Percentiles rank a stretch among this genome's conserved stretches.
Evolutionary conservation across 2,329 filamentous ascomycete genomes (phyloP).

Genomic region (Venturia asperata): DNA sequence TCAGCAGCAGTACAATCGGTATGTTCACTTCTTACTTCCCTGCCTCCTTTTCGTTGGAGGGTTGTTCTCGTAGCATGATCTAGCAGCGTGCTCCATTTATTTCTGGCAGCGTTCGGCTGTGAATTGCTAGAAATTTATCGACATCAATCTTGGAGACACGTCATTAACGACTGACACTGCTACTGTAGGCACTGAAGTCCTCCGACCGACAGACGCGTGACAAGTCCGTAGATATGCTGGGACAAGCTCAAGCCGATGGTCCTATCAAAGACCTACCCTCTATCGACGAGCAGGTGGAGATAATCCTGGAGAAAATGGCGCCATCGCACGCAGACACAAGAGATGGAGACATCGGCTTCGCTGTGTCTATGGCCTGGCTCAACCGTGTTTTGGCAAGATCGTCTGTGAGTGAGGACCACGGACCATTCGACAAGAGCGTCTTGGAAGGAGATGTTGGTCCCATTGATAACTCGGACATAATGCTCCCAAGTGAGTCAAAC

Average conservation of each 20-base stretch:
- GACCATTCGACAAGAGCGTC: slow-evolving; percentile 52
- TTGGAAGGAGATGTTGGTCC: slow-evolving; percentile 63
- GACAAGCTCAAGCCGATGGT: neutral
- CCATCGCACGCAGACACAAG: slow-evolving; percentile 43
- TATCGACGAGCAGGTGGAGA: slow-evolving; percentile 65
- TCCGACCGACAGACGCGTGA: slow-evolving; percentile 12
- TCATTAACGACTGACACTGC: neutral
- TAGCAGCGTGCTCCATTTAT: neutral
- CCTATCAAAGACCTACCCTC: slow-evolving; percentile 28
- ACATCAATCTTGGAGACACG: neutral
- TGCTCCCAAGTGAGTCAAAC: slow-evolving; percentile 33
- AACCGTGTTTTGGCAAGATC: slow-evolving; percentile 61
- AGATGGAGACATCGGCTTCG: slow-evolving; percentile 67
- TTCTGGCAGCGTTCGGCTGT: neutral
- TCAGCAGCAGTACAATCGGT: neutral
- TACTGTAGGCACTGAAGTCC: neutral
- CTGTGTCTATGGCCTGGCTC: slow-evolving; percentile 77
- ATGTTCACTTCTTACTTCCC: neutral
- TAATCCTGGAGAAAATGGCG: slow-evolving; percentile 55
- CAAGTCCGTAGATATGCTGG: slow-evolving; percentile 18
- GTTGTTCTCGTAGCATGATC: neutral
- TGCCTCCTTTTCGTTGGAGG: neutral
- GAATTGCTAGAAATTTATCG: neutral
- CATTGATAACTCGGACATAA: slow-evolving; percentile 80
- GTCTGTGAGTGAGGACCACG: slow-evolving; percentile 49